phyloP scores from a whole-genome alignment of 805 yeast species.

The Candida piceae region DNA sequence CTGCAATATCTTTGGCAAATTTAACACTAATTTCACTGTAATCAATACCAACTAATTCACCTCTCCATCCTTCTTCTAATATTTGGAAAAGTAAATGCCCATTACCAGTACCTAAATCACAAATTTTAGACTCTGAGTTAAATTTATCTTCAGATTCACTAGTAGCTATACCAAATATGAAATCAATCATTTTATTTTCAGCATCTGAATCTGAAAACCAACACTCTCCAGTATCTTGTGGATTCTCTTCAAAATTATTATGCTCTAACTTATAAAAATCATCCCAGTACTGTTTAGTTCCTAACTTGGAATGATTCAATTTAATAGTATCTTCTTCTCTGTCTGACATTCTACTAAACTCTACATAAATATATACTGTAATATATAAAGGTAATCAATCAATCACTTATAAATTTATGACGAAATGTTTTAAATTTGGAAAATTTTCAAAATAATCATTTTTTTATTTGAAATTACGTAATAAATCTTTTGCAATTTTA shows the following conservation, averaged over 20 bases:
- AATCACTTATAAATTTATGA: too few species aligned
- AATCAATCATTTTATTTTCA: conserved; percentile 75
- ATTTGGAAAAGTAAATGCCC: conserved; percentile 81
- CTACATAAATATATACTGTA: too few species aligned
- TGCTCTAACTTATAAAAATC: conserved; percentile 73
- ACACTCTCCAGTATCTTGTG: conserved; percentile 87
- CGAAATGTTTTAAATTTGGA: too few species aligned
- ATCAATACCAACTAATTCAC: conserved; percentile 70
- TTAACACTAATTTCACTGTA: conserved; percentile 77
- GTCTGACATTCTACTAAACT: background rate
- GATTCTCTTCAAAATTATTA: conserved; percentile 64
- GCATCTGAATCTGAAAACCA: conserved; percentile 98
- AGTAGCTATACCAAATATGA: conserved; percentile 41
- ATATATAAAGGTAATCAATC: too few species aligned
- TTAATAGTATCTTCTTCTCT: conserved; percentile 25
- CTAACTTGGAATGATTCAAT: conserved; percentile 74
- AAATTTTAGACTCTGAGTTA: conserved; percentile 35
- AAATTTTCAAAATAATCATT: too few species aligned
- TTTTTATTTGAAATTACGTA: too few species aligned
- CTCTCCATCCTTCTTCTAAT: conserved; percentile 56
- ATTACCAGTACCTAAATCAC: conserved; percentile 95
- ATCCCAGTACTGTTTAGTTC: conserved; percentile 91
- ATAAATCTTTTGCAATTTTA: too few species aligned
- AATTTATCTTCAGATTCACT: conserved; percentile 29
- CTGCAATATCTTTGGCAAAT: conserved; percentile 62